phyloP scores from a whole-genome alignment of 495 filamentous ascomycete genomes.

The Lichenothelia convexa region DNA sequence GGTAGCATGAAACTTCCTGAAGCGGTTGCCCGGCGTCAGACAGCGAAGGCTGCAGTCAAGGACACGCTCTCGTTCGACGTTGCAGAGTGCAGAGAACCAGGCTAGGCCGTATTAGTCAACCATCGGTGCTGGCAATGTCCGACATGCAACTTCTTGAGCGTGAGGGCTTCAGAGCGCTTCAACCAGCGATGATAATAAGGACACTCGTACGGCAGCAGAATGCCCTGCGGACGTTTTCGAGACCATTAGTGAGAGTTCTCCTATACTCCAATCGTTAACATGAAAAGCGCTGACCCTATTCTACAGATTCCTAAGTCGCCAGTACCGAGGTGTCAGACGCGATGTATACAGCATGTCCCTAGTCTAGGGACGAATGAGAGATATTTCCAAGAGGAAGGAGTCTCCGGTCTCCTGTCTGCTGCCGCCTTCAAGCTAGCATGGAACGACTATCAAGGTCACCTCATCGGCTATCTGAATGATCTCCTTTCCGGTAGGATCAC shows the following conservation, averaged over 20 bases:
- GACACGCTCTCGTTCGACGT: no score
- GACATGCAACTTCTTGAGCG: not conserved
- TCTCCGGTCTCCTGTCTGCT: conserved; percentile 47
- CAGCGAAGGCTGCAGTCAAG: no score
- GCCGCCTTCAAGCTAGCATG: conserved; percentile 57
- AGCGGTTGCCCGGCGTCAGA: no score
- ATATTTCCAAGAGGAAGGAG: conserved; percentile 35
- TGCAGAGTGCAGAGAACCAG: no score
- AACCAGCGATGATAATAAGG: conserved; percentile 30
- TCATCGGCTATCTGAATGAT: conserved; percentile 57
- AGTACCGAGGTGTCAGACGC: not conserved
- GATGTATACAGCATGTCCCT: conserved; percentile 6
- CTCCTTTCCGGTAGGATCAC: conserved; percentile 46
- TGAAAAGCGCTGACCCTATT: not conserved
- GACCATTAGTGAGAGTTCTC: conserved; percentile 5
- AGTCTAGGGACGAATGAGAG: conserved; percentile 31
- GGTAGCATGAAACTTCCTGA: no score
- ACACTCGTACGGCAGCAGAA: conserved; percentile 31
- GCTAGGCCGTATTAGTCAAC: no score
- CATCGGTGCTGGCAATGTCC: no score
- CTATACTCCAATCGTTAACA: conserved; percentile 4
- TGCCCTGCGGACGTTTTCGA: conserved; percentile 28
- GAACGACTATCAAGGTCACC: conserved; percentile 57
- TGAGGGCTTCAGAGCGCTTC: not conserved
- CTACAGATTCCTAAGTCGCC: not conserved